Conservation (phyloP, 2,329 filamentous ascomycete species). For the Harringtonia aguacate region DNA sequence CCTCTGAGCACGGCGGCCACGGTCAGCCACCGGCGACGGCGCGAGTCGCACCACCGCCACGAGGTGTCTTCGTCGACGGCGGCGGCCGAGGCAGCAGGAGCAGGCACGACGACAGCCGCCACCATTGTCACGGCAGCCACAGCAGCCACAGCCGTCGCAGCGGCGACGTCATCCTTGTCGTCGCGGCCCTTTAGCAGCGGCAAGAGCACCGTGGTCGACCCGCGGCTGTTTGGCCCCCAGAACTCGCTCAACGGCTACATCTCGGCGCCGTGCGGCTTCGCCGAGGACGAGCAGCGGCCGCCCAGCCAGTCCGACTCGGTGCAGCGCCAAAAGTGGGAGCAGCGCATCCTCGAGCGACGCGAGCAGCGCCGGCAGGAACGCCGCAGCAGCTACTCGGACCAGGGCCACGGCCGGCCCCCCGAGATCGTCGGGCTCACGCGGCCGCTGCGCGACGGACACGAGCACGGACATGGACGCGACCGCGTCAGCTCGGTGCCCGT, state of each 20-base stretch:
- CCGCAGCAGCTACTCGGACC: too few species aligned
- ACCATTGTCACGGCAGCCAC: too few species aligned
- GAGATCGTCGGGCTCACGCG: too few species aligned
- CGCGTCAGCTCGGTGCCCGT: too few species aligned
- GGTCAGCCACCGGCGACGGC: conserved; percentile 20
- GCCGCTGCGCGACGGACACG: too few species aligned
- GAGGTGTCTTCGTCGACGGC: neutral
- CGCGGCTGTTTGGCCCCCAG: conserved; percentile 45
- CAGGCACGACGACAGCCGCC: neutral
- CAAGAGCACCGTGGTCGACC: conserved; percentile 44
- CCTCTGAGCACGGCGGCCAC: conserved; percentile 2
- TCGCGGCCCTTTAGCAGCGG: conserved; percentile 5
- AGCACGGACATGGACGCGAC: too few species aligned
- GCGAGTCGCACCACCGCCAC: conserved; percentile 10
- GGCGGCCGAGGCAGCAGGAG: neutral
- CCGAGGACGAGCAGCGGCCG: conserved; percentile 16
- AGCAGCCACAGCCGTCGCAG: neutral
- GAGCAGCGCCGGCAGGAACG: neutral
- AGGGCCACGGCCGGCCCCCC: too few species aligned
- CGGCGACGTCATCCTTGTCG: neutral
- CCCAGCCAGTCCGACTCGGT: conserved; percentile 11
- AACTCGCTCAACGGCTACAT: conserved; percentile 50
- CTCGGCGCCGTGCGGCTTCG: conserved; percentile 45
- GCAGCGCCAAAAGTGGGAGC: neutral
- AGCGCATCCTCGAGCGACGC: too few species aligned